Percentiles rank a stretch among this genome's conserved stretches.
phyloP scores from a whole-genome alignment of 345 rosid species.

The Camelina sativa region DNA sequence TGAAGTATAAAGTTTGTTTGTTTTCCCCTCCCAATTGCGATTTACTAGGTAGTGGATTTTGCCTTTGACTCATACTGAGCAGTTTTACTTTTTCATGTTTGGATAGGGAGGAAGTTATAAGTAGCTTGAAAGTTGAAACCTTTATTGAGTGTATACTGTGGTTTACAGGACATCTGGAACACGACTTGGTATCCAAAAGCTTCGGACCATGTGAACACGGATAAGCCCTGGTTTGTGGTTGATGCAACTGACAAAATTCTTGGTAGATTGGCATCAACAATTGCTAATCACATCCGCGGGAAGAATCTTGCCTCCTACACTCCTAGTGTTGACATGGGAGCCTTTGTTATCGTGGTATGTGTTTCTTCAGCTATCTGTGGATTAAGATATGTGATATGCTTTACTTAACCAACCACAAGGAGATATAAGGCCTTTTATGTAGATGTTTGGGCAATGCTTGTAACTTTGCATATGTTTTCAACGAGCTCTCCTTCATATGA shows the following conservation, averaged over 20 bases:
- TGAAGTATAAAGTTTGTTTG: not conserved
- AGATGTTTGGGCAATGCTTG: not conserved
- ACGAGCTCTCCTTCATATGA: no score
- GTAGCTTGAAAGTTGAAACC: not conserved
- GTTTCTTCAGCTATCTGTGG: conserved; percentile 19
- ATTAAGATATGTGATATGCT: not conserved
- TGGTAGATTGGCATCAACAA: conserved; percentile 89
- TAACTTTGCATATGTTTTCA: conserved; percentile 1
- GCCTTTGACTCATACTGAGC: not conserved
- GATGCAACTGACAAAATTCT: conserved; percentile 93
- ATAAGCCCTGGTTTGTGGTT: conserved; percentile 85
- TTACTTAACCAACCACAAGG: not conserved
- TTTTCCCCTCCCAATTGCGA: not conserved
- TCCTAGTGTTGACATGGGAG: conserved; percentile 99
- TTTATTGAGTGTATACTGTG: conserved; percentile 5
- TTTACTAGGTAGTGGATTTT: not conserved
- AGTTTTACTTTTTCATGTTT: no score
- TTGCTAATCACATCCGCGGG: conserved; percentile 88
- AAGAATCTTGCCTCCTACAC: conserved; percentile 89
- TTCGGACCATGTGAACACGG: conserved; percentile 79
- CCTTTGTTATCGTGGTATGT: conserved; percentile 96
- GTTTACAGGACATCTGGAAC: conserved; percentile 90
- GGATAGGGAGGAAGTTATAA: not conserved
- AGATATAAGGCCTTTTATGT: not conserved
- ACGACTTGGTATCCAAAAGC: conserved; percentile 97